These are phyloP conservation scores for Penicillium griseofulvum DNA, from an alignment of 2,329 filamentous ascomycete species.

Conservation along the genomic window DNA sequence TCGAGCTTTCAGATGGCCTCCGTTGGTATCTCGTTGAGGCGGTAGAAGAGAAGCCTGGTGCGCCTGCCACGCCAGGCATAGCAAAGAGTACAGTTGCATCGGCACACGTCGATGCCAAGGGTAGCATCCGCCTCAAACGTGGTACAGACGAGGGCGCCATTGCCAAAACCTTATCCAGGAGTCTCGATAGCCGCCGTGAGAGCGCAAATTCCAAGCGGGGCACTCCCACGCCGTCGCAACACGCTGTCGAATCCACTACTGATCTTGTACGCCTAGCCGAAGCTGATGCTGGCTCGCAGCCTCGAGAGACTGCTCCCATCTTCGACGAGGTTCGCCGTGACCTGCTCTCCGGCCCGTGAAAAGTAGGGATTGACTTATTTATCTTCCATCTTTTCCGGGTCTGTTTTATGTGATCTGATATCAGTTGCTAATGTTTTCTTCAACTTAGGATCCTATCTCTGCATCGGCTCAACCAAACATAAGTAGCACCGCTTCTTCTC, in stretches of 20 bases:
- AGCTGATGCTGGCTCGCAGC: slow-evolving; percentile 33
- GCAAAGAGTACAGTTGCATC: slow-evolving; percentile 89
- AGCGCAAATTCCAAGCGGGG: slow-evolving; percentile 83
- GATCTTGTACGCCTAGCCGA: slow-evolving; percentile 39
- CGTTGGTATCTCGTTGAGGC: slow-evolving; percentile 97
- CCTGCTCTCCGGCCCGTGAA: slow-evolving; percentile 45
- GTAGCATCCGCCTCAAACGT: slow-evolving; percentile 55
- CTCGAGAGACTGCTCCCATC: slow-evolving; percentile 40
- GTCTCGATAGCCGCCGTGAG: slow-evolving; percentile 84
- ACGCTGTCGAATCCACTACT: slow-evolving; percentile 33
- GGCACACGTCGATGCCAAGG: slow-evolving; percentile 81
- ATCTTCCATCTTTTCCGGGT: slow-evolving; percentile 23
- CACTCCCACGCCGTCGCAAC: slow-evolving; percentile 30
- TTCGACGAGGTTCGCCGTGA: slow-evolving; percentile 52
- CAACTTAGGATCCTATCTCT: neutral
- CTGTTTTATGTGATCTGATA: slow-evolving; percentile 1
- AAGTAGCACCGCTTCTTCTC: slow-evolving; percentile 17
- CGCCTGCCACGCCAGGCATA: slow-evolving; percentile 86
- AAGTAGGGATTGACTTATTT: slow-evolving; percentile 20
- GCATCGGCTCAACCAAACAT: slow-evolving; percentile 1
- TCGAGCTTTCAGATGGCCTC: slow-evolving; percentile 90
- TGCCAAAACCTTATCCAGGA: slow-evolving; percentile 77
- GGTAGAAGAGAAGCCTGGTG: slow-evolving; percentile 84
- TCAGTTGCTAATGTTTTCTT: neutral
- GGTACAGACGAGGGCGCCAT: slow-evolving; percentile 66